A percentile compares a stretch with the other conserved stretches of the same genome.
Conservation (phyloP, 331 rosid species). For the Malus hybrid region DNA sequence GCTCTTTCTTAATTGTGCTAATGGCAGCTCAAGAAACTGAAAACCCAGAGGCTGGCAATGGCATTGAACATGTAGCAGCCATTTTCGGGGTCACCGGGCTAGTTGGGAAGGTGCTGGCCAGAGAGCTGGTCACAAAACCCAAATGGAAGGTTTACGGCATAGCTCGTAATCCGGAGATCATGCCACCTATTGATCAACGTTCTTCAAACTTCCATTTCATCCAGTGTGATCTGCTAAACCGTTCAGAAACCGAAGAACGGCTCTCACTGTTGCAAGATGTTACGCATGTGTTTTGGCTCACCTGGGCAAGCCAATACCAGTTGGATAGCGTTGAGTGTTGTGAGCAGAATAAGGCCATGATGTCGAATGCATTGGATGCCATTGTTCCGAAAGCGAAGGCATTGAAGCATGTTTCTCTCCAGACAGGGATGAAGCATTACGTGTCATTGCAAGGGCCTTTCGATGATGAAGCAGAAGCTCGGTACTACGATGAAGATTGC, state of each 20-base stretch:
- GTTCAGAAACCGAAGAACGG: slow-evolving; percentile 41
- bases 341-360: slow-evolving; percentile 66
- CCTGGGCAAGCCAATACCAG: slow-evolving; percentile 83
- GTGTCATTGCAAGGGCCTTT: slow-evolving; percentile 47
- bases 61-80: slow-evolving; percentile 46
- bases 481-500: slow-evolving; percentile 45
- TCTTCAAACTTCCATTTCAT: slow-evolving; percentile 63
- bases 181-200: slow-evolving; percentile 14
- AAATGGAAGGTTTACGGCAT: slow-evolving; percentile 85
- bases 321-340: slow-evolving; percentile 45
- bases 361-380: slow-evolving; percentile 58
- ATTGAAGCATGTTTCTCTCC: slow-evolving; percentile 75
- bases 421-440: slow-evolving; percentile 89
- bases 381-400: slow-evolving; percentile 39
- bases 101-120: slow-evolving; percentile 72
- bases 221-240: slow-evolving; percentile 68
- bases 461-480: slow-evolving; percentile 10
- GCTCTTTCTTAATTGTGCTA: neutral
- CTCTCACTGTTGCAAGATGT: slow-evolving; percentile 50
- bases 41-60: slow-evolving; percentile 2
- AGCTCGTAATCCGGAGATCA: slow-evolving; percentile 51
- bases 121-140: slow-evolving; percentile 29
- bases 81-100: slow-evolving; percentile 94
- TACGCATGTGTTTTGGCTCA: slow-evolving; percentile 87
- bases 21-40: slow-evolving; percentile 34